Conservation (phyloP, 2,329 filamentous ascomycete species). For the Monilinia polystroma region DNA sequence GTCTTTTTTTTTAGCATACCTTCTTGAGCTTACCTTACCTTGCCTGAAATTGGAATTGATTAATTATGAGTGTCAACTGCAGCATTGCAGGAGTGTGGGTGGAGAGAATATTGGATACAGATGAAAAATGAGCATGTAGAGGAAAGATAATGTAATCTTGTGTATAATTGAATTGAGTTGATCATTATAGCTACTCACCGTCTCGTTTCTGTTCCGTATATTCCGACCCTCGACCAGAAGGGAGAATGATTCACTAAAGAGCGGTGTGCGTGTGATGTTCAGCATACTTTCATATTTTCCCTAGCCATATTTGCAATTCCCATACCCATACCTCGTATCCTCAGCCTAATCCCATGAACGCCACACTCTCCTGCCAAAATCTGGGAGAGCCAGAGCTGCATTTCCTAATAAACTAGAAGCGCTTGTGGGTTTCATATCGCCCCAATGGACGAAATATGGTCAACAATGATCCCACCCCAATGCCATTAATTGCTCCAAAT, state of each 20-base stretch:
- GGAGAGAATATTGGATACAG: too few species aligned
- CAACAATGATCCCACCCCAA: neutral
- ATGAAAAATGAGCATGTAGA: too few species aligned
- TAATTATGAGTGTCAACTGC: too few species aligned
- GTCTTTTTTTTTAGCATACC: too few species aligned
- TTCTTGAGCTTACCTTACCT: too few species aligned
- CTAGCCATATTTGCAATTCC: conserved; percentile 11
- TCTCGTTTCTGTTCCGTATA: neutral
- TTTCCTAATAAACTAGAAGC: neutral
- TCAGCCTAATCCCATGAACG: conserved; percentile 1
- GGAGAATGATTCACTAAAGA: neutral
- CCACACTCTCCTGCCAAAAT: neutral
- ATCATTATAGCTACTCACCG: conserved; percentile 2
- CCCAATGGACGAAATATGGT: neutral
- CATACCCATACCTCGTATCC: neutral
- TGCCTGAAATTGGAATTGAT: too few species aligned
- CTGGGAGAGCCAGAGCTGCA: neutral
- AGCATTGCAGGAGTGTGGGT: too few species aligned
- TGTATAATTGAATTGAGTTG: conserved; percentile 3
- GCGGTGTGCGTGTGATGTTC: conserved; percentile 4
- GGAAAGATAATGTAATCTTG: neutral
- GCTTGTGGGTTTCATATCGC: neutral
- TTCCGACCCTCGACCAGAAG: neutral
- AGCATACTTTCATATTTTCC: neutral
- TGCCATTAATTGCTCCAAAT: neutral